Percentiles rank a stretch among this genome's conserved stretches.
Evolutionary conservation across 2,329 filamentous ascomycete genomes (phyloP).

Genomic region (Knoxdaviesia capensis): DNA sequence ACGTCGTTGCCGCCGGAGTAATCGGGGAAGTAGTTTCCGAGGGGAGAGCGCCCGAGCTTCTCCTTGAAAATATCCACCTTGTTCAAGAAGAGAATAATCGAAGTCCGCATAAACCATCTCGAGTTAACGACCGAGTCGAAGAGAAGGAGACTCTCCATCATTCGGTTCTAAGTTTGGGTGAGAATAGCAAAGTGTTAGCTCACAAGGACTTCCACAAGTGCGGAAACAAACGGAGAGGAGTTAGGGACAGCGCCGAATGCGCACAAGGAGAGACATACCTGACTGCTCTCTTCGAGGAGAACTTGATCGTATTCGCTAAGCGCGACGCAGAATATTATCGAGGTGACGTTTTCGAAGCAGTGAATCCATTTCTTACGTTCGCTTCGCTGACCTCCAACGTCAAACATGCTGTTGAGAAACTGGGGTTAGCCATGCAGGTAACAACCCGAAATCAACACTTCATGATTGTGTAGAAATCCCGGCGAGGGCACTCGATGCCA

Average conservation of each 20-base stretch:
- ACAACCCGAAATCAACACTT: too few species aligned
- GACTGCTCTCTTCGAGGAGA: conserved; percentile 86
- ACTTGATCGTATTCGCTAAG: conserved; percentile 98
- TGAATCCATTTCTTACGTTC: conserved; percentile 99
- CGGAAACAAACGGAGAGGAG: neutral
- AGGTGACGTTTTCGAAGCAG: conserved; percentile 98
- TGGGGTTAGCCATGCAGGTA: neutral
- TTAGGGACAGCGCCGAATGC: neutral
- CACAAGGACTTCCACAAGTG: neutral
- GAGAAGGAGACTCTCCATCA: conserved; percentile 94
- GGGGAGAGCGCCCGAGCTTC: conserved; percentile 72
- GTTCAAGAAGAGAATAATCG: conserved; percentile 96
- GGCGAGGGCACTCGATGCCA: too few species aligned
- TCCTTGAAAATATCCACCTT: conserved; percentile 97
- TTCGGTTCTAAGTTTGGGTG: conserved; percentile 57
- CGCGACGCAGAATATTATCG: conserved; percentile 97
- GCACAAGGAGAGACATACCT: conserved; percentile 33
- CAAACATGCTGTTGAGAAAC: conserved; percentile 62
- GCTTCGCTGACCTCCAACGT: conserved; percentile 90
- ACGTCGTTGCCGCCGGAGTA: conserved; percentile 96
- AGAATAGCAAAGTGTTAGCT: neutral
- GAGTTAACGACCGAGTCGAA: conserved; percentile 99
- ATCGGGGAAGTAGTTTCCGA: conserved; percentile 92
- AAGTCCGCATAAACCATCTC: conserved; percentile 96
- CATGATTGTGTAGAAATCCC: too few species aligned